Evolutionary conservation across 2,329 filamentous ascomycete species (phyloP), one percentile per base, ranked within the genome.

Genomic region (Aspergillus sp.): DNA sequence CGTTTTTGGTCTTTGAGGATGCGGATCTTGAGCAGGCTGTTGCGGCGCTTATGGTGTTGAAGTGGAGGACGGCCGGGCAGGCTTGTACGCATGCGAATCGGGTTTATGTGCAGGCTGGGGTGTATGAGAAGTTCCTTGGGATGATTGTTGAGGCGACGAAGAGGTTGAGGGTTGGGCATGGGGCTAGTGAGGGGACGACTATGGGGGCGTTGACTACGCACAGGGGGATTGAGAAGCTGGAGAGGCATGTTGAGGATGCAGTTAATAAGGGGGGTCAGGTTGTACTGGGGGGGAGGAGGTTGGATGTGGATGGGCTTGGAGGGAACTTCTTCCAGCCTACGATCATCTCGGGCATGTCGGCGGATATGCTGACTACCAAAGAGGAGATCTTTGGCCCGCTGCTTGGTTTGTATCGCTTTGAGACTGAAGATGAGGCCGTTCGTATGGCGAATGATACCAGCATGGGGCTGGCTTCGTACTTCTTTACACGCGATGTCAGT

Each of bases 351-450:
- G 81, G 82, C 4, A 82, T 85, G 57, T 84, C 78, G 6, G 72
- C 78, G 4, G 78, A 84, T 2, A 88, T 89, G 85, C 60, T 76
- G n/a, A 76, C 83, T 27, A 77, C 77, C 1, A 73, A 76, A 0
- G 86, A 90, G 64, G 86, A 89, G 71, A 84, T 82, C 0, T 89
- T 90, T 63, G 85, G 83, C 0, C 86, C 87, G 0, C 79, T 89
- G 17, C 77, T 82, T 17, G 85, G 84, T 0, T 70, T 90, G 44
- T 86, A 86, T 64, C 79, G 79, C 50, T 89, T 90, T 59, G 82
- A 87, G 12, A 84, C 79, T 0, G 87, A 89, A 62, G 84, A 87
- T 1, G 84, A 89, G 65, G 86, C 52, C 1, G 17, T 59, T 5
- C 8, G 12, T 12, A 11, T 52, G 33, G 58, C 58, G 2, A 62